Conservation (phyloP, 2,329 filamentous ascomycete species). For the Ophiostoma himal-ulmi region DNA sequence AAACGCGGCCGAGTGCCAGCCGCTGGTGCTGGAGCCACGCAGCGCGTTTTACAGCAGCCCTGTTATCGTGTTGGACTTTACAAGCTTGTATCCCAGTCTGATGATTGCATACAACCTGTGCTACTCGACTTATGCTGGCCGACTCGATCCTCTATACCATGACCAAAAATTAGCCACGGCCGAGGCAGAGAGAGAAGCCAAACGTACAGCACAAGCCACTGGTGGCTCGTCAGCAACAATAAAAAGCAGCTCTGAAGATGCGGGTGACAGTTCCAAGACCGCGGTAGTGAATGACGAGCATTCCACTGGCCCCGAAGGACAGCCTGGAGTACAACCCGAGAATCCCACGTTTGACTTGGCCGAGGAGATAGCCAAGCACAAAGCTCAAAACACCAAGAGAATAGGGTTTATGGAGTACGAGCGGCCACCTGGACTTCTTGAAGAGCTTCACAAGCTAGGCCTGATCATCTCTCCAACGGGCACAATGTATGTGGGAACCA, state of each 20-base stretch:
- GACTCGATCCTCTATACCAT: constrained; percentile 45
- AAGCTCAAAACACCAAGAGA: constrained; percentile 55
- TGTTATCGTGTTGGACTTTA: constrained; percentile 86
- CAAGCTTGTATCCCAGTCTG: constrained; percentile 90
- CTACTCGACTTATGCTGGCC: constrained; percentile 91
- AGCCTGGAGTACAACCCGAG: not conserved
- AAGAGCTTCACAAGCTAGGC: constrained; percentile 68
- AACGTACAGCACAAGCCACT: not conserved
- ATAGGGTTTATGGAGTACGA: constrained; percentile 90
- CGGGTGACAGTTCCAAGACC: too few species aligned
- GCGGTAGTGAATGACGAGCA: too few species aligned
- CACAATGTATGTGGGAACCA: constrained; percentile 85
- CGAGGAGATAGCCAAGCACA: constrained; percentile 10
- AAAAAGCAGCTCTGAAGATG: not conserved
- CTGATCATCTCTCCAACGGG: constrained; percentile 94
- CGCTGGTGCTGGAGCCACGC: constrained; percentile 94
- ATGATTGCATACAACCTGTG: constrained; percentile 99
- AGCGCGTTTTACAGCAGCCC: constrained; percentile 91
- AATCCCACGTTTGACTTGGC: not conserved
- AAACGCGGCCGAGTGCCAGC: constrained; percentile 89
- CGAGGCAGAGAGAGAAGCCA: not conserved
- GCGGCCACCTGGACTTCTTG: constrained; percentile 67
- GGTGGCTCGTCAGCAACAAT: not conserved
- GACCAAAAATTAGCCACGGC: constrained; percentile 13
- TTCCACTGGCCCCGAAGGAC: not conserved